A percentile compares a stretch with the other conserved stretches of the same genome.
phyloP scores from a whole-genome alignment of 768 basidiomycete species.

The Heimioporus sp. region DNA sequence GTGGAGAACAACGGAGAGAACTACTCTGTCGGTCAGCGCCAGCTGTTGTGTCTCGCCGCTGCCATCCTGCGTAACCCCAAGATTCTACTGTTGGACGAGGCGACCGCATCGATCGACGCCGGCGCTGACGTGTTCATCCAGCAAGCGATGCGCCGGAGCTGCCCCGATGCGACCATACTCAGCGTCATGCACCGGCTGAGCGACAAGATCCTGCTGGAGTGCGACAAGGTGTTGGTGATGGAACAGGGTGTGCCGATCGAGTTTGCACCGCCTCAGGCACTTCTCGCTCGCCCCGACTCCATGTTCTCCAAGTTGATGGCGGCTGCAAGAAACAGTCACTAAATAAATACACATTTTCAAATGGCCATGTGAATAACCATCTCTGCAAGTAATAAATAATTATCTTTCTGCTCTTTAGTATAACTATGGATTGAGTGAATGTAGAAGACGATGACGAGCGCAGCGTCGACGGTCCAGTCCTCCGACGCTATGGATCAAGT shows the following conservation, averaged over 20 bases:
- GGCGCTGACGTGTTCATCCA: constrained; percentile 77
- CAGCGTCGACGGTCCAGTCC: no score
- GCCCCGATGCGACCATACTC: constrained; percentile 28
- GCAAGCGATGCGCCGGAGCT: constrained; percentile 29
- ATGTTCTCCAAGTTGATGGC: constrained; percentile 29
- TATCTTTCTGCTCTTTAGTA: background rate
- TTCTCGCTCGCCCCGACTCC: constrained; percentile 23
- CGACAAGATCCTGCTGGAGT: constrained; percentile 27
- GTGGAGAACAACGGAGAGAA: constrained; percentile 75
- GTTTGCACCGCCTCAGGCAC: constrained; percentile 21
- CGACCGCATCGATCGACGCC: constrained; percentile 72
- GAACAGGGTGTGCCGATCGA: constrained; percentile 34
- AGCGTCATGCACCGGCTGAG: constrained; percentile 31
- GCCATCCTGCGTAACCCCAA: constrained; percentile 31
- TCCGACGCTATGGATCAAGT: no score
- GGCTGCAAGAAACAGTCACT: constrained; percentile 19
- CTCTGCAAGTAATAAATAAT: no score
- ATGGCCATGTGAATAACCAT: no score
- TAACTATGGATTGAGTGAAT: no score
- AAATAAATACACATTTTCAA: background rate
- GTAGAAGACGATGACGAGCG: no score
- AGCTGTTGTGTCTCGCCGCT: constrained; percentile 62
- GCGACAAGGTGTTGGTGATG: constrained; percentile 36
- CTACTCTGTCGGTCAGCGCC: constrained; percentile 88
- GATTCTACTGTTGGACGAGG: constrained; percentile 32